phyloP scores from a whole-genome alignment of 2,329 filamentous ascomycete genomes.

The Karstenula rhodostoma region DNA sequence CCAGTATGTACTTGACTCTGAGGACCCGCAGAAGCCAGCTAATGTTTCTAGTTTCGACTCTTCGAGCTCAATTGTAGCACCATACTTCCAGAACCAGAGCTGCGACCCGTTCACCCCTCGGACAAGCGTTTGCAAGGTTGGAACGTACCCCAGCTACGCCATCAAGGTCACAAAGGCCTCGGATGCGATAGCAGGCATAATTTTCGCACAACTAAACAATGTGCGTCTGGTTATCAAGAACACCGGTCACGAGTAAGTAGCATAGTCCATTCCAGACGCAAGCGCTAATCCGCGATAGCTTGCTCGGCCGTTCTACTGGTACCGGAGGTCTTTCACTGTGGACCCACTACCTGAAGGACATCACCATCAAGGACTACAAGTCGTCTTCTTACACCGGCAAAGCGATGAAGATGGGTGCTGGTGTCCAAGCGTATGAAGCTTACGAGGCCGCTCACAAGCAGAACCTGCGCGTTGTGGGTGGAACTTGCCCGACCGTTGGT shows the following conservation, averaged over 20 bases:
- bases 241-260: constrained; percentile 20
- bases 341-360: constrained; percentile 21
- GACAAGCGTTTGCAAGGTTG: constrained; percentile 37
- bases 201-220: constrained; percentile 18
- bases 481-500: constrained; percentile 44
- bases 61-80: constrained; percentile 52
- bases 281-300: background rate
- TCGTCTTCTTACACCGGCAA: constrained; percentile 17
- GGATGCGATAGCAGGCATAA: constrained; percentile 17
- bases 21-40: background rate
- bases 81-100: constrained; percentile 53
- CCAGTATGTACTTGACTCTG: constrained; percentile 5
- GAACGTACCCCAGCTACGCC: constrained; percentile 25
- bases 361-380: constrained; percentile 12
- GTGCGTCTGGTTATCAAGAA: constrained; percentile 24
- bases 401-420: constrained; percentile 22
- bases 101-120: constrained; percentile 32
- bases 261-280: constrained; percentile 37
- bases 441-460: constrained; percentile 15
- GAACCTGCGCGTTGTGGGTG: constrained; percentile 35
- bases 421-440: constrained; percentile 19
- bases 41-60: background rate
- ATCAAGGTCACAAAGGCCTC: constrained; percentile 36
- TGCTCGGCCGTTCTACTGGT: constrained; percentile 9
- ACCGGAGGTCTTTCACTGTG: constrained; percentile 9